Percentiles rank a stretch among this genome's conserved stretches.
These are phyloP conservation scores for Vaccinium macrocarpon DNA, from an alignment of 148 eudicot species.

Conservation along the genomic window DNA sequence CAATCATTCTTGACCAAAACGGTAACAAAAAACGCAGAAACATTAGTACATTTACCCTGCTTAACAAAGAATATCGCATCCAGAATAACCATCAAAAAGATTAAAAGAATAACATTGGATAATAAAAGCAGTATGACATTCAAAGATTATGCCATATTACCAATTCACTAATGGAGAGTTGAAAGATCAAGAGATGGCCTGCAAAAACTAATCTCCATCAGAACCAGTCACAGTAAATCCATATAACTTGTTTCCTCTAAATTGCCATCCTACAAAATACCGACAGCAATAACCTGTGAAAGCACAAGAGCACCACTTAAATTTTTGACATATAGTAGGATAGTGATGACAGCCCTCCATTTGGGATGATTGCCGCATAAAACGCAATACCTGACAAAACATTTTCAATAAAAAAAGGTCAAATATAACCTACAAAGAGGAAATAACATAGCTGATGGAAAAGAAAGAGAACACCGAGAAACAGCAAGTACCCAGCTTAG, in stretches of 20 bases:
- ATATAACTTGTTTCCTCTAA: not conserved
- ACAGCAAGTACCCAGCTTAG: not conserved
- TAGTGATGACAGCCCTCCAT: not conserved
- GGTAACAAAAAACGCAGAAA: not conserved
- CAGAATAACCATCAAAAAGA: not conserved
- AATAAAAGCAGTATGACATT: not conserved
- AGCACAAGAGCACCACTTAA: not conserved
- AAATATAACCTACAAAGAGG: not conserved
- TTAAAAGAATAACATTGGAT: not conserved
- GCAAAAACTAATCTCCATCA: conserved; percentile 13
- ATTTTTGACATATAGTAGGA: not conserved
- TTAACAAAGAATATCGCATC: not conserved
- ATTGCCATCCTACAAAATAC: conserved; percentile 16
- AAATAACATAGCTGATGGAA: not conserved
- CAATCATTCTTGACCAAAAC: not conserved
- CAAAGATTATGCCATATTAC: not conserved
- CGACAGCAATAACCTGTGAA: conserved; percentile 18
- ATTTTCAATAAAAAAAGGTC: not conserved
- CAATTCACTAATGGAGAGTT: not conserved
- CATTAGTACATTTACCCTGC: not conserved
- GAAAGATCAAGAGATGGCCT: conserved; percentile 10
- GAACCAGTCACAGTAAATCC: conserved; percentile 3
- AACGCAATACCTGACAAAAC: conserved; percentile 13
- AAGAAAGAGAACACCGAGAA: not conserved
- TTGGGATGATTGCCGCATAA: not conserved